Evolutionary conservation across 192 early-diverging fungal species (phyloP), one percentile per base, ranked within the genome.

Genomic region (Mortierella claussenii): DNA sequence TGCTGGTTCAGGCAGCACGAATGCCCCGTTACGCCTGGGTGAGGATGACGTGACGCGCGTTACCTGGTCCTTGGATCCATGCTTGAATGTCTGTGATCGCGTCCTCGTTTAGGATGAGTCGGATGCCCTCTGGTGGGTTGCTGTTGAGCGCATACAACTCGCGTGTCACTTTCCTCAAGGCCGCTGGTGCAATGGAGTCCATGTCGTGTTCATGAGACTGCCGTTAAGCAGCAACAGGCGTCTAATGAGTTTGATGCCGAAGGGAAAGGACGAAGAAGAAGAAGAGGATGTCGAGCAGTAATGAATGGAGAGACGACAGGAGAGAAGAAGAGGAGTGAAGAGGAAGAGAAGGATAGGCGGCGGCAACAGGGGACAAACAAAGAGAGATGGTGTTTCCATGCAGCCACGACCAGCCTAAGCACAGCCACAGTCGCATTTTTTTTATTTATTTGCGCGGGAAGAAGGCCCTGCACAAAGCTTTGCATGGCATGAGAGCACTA

Each of bases 81-180:
- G 95, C 96, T 55, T 92, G 88, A 58, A 98, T 89, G 67, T 98
- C 95, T 9, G 87, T 81, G 13, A 98, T 33, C 40, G 88, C 66
- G 30, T 89, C 87, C 17, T 94, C 87, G 67, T 92, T 91, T 7
- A 88, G 59, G 7, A 89, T 81, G n/a, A 95, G 71, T 34, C 79
- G 69, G 66, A 98, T 95, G 43, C 93, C 96, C 59, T 98, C 95
- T n/a, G 89, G 91, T 10, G 94, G 93, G 13, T 75, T 79, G 17
- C 67, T 54, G 18, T 85, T 55, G 21, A 93, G 82, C 17, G 50
- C 59, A 33, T 80, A 62, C 23, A 94, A 60, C 59, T 95, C 92
- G 30, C 78, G 81, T 2, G 73, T 79, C 1, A 92, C 71, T 44
- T 86, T 81, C 18, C 86, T 86, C 43, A 90, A 53, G 15, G 82